These are phyloP conservation scores for Crithidia brevicula DNA, from an alignment of 208 protist genomes.

Conservation along the genomic window DNA sequence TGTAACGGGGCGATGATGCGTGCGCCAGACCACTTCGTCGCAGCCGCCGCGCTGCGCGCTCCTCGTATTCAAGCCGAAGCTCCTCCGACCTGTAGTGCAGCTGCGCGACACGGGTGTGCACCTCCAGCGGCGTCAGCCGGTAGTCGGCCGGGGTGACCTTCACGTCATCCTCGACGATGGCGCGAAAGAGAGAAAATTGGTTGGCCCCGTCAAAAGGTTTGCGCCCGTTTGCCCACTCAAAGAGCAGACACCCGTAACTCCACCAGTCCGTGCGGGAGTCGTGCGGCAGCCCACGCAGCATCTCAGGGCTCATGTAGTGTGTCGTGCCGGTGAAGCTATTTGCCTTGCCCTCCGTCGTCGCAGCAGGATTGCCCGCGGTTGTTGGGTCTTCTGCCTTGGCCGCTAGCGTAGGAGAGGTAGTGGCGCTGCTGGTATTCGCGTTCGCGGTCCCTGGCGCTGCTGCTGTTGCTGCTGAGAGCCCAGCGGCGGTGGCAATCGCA, in stretches of 20 bases:
- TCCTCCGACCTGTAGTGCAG: slow-evolving; percentile 64
- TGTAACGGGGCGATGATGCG: neutral
- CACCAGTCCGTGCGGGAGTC: slow-evolving; percentile 96
- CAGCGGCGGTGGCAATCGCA: slow-evolving; percentile 25
- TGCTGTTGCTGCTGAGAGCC: slow-evolving; percentile 6
- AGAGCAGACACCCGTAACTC: slow-evolving; percentile 95
- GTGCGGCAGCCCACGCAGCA: slow-evolving; percentile 85
- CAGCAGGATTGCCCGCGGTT: neutral
- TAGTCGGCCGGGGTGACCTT: slow-evolving; percentile 62
- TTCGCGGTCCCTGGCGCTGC: slow-evolving; percentile 11
- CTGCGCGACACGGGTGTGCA: slow-evolving; percentile 71
- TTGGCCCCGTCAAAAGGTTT: slow-evolving; percentile 75
- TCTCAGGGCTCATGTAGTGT: slow-evolving; percentile 95
- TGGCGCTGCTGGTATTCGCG: slow-evolving; percentile 3
- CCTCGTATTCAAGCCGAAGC: slow-evolving; percentile 28
- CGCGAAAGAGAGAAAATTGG: slow-evolving; percentile 62
- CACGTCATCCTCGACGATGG: slow-evolving; percentile 83
- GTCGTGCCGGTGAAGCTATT: slow-evolving; percentile 95
- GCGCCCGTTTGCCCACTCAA: slow-evolving; percentile 95
- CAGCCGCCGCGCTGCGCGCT: slow-evolving; percentile 15
- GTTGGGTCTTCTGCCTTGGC: neutral
- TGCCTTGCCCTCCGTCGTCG: slow-evolving; percentile 28
- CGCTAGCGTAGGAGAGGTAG: neutral
- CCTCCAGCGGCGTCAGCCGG: slow-evolving; percentile 67
- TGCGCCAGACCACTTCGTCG: neutral